A percentile compares a stretch with the other conserved stretches of the same genome.
These are phyloP conservation scores for Picea sitchensis DNA, from an alignment of 75 land plant genomes.

Conservation along the genomic window DNA sequence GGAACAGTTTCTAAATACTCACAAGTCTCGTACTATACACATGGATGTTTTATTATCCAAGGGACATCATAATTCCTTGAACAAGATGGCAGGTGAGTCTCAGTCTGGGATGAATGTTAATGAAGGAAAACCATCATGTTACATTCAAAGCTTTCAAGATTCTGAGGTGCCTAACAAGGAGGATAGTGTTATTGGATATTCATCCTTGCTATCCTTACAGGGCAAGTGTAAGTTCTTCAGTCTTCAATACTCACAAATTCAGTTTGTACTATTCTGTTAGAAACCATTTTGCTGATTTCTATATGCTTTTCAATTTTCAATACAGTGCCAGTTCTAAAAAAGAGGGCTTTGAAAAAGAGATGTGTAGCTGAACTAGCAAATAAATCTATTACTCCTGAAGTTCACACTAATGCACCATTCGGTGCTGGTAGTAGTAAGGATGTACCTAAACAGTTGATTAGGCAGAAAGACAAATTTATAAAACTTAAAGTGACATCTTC, in stretches of 20 bases:
- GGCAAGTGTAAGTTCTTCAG: background rate
- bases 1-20: background rate
- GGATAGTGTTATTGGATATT: background rate
- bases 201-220: slow-evolving; percentile 1
- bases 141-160: background rate
- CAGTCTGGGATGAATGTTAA: background rate
- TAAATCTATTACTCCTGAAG: slow-evolving; percentile 8
- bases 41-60: slow-evolving; percentile 5
- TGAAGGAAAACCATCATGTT: background rate
- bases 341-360: slow-evolving; percentile 7
- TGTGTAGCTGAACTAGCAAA: background rate
- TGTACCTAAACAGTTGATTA: background rate
- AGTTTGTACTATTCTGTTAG: background rate
- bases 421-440: slow-evolving; percentile 2
- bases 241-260: background rate
- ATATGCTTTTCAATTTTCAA: background rate
- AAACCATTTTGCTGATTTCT: background rate
- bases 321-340: slow-evolving; percentile 15
- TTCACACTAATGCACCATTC: background rate
- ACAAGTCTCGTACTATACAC: background rate
- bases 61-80: background rate
- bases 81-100: background rate
- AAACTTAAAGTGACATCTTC: slow-evolving; percentile 14
- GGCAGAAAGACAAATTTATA: background rate
- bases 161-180: background rate